Percentiles rank a stretch among this genome's conserved stretches.
These are phyloP conservation scores for Clavispora santaluciae DNA, from an alignment of 805 yeast species.

Conservation along the genomic window DNA sequence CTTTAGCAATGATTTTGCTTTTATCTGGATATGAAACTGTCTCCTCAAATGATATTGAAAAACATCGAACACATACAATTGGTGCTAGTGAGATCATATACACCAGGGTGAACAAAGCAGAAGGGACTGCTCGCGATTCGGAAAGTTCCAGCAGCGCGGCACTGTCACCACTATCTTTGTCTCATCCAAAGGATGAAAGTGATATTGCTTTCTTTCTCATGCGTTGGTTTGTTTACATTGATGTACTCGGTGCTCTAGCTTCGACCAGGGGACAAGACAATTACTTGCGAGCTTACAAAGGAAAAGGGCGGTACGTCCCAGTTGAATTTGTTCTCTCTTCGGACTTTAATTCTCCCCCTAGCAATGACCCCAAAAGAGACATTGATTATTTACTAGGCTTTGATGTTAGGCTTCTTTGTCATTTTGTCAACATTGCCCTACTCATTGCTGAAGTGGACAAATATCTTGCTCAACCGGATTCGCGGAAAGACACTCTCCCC, in stretches of 20 bases:
- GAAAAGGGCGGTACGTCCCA: conserved; percentile 15
- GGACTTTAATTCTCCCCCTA: conserved; percentile 5
- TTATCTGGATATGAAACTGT: conserved; percentile 52
- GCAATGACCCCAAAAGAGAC: conserved; percentile 30
- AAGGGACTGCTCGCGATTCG: not conserved
- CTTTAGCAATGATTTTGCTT: conserved; percentile 57
- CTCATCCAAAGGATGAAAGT: conserved; percentile 18
- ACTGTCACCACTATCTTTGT: not conserved
- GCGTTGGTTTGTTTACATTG: conserved; percentile 68
- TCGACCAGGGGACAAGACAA: conserved; percentile 40
- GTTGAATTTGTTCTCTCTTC: conserved; percentile 17
- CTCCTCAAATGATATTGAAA: conserved; percentile 40
- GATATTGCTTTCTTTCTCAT: conserved; percentile 51
- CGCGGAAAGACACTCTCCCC: conserved; percentile 19
- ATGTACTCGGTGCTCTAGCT: conserved; percentile 58
- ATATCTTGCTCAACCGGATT: conserved; percentile 8
- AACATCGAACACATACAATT: conserved; percentile 60
- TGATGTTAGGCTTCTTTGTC: conserved; percentile 57
- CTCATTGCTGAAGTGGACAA: conserved; percentile 27
- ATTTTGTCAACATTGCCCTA: conserved; percentile 45
- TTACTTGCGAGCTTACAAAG: conserved; percentile 22
- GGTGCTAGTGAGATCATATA: conserved; percentile 65
- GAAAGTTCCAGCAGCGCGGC: not conserved
- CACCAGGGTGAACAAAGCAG: conserved; percentile 28
- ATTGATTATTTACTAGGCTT: conserved; percentile 65